phyloP scores from a whole-genome alignment of 2,329 filamentous ascomycete species.

The Penicillium sp. region DNA sequence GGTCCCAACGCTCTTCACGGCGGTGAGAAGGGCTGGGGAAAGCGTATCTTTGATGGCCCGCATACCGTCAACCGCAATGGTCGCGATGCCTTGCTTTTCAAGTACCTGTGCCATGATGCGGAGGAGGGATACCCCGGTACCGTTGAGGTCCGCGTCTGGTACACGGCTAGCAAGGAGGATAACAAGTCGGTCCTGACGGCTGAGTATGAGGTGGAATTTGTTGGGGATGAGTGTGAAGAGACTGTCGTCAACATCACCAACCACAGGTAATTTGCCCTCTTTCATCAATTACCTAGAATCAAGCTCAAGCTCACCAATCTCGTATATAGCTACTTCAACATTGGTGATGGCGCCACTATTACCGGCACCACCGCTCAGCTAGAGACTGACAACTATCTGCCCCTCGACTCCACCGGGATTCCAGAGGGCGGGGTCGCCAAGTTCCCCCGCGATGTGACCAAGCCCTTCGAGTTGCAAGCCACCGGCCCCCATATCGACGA shows the following conservation, averaged over 20 bases:
- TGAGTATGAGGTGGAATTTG: constrained; percentile 85
- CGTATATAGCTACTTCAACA: constrained; percentile 64
- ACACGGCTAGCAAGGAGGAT: constrained; percentile 70
- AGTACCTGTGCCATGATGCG: constrained; percentile 69
- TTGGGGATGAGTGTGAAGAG: constrained; percentile 76
- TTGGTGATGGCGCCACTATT: constrained; percentile 59
- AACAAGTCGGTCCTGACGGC: constrained; percentile 72
- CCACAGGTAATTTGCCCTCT: constrained; percentile 65
- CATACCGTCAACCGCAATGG: constrained; percentile 56
- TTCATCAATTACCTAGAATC: neutral
- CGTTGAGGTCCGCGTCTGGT: constrained; percentile 74
- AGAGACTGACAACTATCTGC: constrained; percentile 65
- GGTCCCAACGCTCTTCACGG: constrained; percentile 75
- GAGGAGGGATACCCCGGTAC: constrained; percentile 91
- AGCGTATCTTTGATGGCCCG: constrained; percentile 51
- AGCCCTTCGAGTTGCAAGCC: constrained; percentile 70
- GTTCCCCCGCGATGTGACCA: constrained; percentile 60
- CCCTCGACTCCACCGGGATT: constrained; percentile 71
- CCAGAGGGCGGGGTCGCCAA: constrained; percentile 70
- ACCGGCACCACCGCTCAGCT: constrained; percentile 63
- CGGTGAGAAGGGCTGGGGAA: constrained; percentile 65
- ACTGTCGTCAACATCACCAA: constrained; percentile 93
- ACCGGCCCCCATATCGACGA: constrained; percentile 78
- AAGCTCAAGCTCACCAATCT: neutral
- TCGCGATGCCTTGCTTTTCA: constrained; percentile 67